Percentiles rank a stretch among this genome's conserved stretches.
Conservation (phyloP, 306 rosid genomes). For the Fragaria iinumae region DNA sequence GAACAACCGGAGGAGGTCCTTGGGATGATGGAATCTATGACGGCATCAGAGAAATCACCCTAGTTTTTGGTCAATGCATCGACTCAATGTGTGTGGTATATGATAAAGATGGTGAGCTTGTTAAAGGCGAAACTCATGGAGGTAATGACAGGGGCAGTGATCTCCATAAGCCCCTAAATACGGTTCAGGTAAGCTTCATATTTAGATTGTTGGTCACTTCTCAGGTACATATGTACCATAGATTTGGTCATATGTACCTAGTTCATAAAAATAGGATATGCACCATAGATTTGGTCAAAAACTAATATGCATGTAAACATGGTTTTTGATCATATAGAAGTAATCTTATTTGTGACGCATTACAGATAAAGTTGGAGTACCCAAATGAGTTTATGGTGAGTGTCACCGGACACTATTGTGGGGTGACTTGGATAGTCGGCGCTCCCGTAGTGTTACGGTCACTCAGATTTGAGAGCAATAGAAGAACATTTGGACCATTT, state of each 20-base stretch:
- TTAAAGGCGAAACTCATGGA: not conserved
- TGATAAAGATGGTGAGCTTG: not conserved
- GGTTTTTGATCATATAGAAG: too few relatives aligned
- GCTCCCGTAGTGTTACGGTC: not conserved
- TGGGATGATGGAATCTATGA: not conserved
- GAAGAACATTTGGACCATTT: conserved; percentile 2
- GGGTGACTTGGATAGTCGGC: not conserved
- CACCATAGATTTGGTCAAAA: too few relatives aligned
- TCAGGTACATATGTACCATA: too few relatives aligned
- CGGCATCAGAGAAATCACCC: not conserved
- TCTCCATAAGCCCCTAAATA: not conserved
- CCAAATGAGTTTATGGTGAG: not conserved
- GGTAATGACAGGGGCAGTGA: not conserved
- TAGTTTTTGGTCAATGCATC: not conserved
- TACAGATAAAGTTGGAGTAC: not conserved
- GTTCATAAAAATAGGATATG: too few relatives aligned
- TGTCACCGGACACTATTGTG: not conserved
- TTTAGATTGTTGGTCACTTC: too few relatives aligned
- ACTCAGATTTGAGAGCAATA: not conserved
- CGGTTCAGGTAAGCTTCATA: not conserved
- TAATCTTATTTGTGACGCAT: not conserved
- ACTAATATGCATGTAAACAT: too few relatives aligned
- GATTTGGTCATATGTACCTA: too few relatives aligned
- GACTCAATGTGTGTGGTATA: not conserved
- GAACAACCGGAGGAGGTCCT: not conserved